Conservation (phyloP, 2,329 filamentous ascomycete species). For the Arthrobotrys iridis region DNA sequence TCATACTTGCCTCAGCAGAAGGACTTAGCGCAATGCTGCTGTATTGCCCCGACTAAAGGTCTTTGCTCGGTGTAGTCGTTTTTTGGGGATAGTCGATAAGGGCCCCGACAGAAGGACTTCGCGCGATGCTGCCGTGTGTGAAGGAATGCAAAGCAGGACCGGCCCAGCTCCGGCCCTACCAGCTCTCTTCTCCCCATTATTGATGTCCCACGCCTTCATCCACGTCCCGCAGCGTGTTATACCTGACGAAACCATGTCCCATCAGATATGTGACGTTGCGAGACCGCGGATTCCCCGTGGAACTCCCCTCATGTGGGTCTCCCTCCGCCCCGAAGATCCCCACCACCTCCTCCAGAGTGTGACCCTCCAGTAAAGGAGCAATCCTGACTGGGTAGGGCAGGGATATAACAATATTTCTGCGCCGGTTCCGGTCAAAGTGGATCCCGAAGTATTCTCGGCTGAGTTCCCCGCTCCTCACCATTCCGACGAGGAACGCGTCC, state of each 20-base stretch:
- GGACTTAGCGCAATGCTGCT: not conserved
- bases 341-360: not conserved
- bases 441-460: not conserved
- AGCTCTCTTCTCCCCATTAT: not conserved
- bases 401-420: not conserved
- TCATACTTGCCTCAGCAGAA: not conserved
- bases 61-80: no score
- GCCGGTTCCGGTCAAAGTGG: not conserved
- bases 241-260: not conserved
- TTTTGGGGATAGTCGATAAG: no score
- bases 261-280: not conserved
- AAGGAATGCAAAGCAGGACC: not conserved
- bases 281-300: not conserved
- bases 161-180: not conserved
- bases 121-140: not conserved
- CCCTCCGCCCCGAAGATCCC: not conserved
- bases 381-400: not conserved
- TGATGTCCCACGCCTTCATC: not conserved
- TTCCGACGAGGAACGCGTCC: not conserved
- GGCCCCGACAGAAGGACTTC: not conserved
- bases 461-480: not conserved
- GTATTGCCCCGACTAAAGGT: no score
- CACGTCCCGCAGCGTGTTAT: not conserved
- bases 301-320: not conserved
- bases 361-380: not conserved